Conservation (phyloP, 306 rosid species). For the Adenanthera pavonina region DNA sequence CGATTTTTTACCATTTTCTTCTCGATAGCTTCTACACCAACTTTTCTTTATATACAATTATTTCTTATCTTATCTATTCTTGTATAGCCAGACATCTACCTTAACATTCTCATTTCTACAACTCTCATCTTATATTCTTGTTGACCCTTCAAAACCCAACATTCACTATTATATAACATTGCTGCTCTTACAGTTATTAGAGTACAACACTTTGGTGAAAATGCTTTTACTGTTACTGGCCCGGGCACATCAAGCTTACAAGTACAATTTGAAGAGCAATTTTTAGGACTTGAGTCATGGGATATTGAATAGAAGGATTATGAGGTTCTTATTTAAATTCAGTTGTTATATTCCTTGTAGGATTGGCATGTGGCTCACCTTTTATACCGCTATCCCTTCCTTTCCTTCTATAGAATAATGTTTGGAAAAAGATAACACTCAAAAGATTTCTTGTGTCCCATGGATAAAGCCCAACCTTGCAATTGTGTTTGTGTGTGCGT, state of each 20-base stretch:
- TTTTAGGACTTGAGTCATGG: slow-evolving; percentile 28
- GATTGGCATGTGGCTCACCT: not conserved
- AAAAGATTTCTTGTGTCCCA: not conserved
- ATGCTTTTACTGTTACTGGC: slow-evolving; percentile 19
- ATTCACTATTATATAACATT: too few species aligned
- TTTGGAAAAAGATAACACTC: not conserved
- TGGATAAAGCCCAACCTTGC: not conserved
- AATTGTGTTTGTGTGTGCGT: too few species aligned
- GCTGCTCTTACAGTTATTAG: too few species aligned
- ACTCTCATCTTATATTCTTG: too few species aligned
- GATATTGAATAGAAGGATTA: slow-evolving; percentile 22
- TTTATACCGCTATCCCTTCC: slow-evolving; percentile 2
- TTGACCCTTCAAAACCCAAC: too few species aligned
- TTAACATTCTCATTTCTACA: too few species aligned
- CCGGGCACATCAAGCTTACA: slow-evolving; percentile 3
- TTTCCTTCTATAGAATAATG: slow-evolving; percentile 27
- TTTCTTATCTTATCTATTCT: too few species aligned
- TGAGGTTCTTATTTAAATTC: not conserved
- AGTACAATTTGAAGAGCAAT: slow-evolving; percentile 16
- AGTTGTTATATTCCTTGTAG: slow-evolving; percentile 13
- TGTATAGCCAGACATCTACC: too few species aligned
- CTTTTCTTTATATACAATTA: too few species aligned
- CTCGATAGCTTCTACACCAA: too few species aligned
- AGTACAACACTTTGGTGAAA: slow-evolving; percentile 3
- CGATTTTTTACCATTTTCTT: too few species aligned